Evolutionary conservation across 164 flowering plant genomes (phyloP), one percentile per base, ranked within the genome.

Genomic region (Hamamelis virginiana): DNA sequence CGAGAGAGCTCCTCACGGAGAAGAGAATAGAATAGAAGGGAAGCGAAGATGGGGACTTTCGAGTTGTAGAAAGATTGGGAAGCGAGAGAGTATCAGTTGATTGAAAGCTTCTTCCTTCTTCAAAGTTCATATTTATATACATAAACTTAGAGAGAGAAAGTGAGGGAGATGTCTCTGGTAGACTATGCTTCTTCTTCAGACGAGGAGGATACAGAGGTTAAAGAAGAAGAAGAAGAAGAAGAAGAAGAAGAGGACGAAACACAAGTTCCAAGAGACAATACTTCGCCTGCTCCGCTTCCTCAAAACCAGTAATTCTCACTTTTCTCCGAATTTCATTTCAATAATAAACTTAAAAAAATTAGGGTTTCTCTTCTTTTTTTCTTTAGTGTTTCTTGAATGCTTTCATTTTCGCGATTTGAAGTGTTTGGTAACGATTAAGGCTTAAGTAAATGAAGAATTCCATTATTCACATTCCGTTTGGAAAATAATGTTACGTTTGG

Each of bases 141-240:
- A 14, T 8, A 14, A 50, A 14, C 19, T 57, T 6, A 44, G 51
- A 28, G 53, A 22, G 45, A 26, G 46, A 41, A 44, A 26, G 23
- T 45, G 66, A 64, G 72, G 66, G 61, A 75, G 62, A 86, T 86
- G 93, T 82, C 88, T 45, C 81, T 85, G 71, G 94, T 87, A 33
- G 93, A 89, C 74, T 89, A 89, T 69, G 86, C 82, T 51, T 82
- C 87, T 19, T 84, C 88, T 48, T 78, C 83, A 78, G 69, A 59
- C 16, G 69, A 16, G 14, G 79, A 56, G 26, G 77, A 67, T 67
- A 19, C 64, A 19, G 22, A 58, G 27, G 46, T 8, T 8, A 48
- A 23, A 23, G 57, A 68, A 27, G 71, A 69, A 23, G 66, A 57
- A 28, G 62, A 70, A 33, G 66, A 68, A 19, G 57, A 23, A 22